phyloP scores from a whole-genome alignment of 2,329 filamentous ascomycete species.

The Cytospora piceicola region DNA sequence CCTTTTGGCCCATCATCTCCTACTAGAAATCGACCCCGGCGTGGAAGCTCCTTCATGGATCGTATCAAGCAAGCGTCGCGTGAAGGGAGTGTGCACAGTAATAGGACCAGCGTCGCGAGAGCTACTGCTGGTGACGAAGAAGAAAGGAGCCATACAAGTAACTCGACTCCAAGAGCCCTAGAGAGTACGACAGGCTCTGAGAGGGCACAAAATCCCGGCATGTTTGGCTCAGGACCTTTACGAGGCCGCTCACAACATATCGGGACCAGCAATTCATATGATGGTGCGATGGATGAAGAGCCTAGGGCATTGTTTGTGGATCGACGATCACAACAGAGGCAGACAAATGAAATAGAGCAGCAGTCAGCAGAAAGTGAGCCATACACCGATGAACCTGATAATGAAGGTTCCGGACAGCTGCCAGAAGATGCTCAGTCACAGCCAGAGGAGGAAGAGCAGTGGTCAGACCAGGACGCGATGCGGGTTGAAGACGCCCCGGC shows the following conservation, averaged over 20 bases:
- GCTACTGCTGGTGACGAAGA: constrained; percentile 24
- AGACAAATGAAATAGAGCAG: constrained; percentile 33
- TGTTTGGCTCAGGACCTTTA: not conserved
- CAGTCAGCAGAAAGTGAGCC: constrained; percentile 13
- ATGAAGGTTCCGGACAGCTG: not conserved
- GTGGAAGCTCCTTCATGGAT: constrained; percentile 28
- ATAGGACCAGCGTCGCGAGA: constrained; percentile 12
- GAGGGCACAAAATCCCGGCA: not conserved
- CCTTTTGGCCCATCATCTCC: constrained; percentile 29
- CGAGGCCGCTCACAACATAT: not conserved
- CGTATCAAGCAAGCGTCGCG: constrained; percentile 28
- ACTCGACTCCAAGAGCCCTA: constrained; percentile 8
- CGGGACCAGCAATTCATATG: constrained; percentile 21
- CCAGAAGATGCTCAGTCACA: constrained; percentile 5
- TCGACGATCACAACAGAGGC: constrained; percentile 30
- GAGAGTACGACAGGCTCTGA: constrained; percentile 6
- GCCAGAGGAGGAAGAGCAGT: constrained; percentile 4
- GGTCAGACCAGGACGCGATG: constrained; percentile 6
- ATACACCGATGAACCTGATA: constrained; percentile 11
- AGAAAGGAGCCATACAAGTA: constrained; percentile 11
- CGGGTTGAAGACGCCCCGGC: constrained; percentile 23
- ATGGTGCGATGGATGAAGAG: constrained; percentile 33
- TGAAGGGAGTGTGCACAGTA: constrained; percentile 25
- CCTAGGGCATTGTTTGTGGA: constrained; percentile 30
- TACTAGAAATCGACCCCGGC: constrained; percentile 14